Evolutionary conservation across 192 early-diverging fungal species (phyloP).

Genomic region (Helicostylum pulchrum): DNA sequence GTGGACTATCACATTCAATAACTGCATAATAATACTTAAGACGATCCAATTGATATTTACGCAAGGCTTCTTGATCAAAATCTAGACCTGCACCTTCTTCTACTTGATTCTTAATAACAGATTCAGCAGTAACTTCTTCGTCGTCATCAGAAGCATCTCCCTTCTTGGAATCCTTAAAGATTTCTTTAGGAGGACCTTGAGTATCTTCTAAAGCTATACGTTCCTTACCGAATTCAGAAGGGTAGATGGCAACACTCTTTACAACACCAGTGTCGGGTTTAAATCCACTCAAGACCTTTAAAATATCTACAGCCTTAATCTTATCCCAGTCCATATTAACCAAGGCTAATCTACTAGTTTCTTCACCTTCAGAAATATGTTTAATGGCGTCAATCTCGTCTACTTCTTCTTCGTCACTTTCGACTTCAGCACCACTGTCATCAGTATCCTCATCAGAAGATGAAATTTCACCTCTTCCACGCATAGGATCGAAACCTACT

Average conservation of each 20-base stretch:
- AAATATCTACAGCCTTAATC: slow-evolving; percentile 81
- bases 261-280: slow-evolving; percentile 72
- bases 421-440: slow-evolving; percentile 40
- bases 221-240: slow-evolving; percentile 86
- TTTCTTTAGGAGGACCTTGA: slow-evolving; percentile 74
- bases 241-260: slow-evolving; percentile 77
- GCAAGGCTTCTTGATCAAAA: slow-evolving; percentile 77
- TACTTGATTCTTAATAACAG: slow-evolving; percentile 44
- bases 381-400: slow-evolving; percentile 33
- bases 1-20: slow-evolving; percentile 85
- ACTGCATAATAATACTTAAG: slow-evolving; percentile 92
- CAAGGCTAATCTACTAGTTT: slow-evolving; percentile 74
- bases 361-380: slow-evolving; percentile 54
- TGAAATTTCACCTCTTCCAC: slow-evolving; percentile 73
- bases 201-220: slow-evolving; percentile 63
- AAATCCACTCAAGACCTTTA: slow-evolving; percentile 81
- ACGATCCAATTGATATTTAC: slow-evolving; percentile 90
- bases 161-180: slow-evolving; percentile 49
- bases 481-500: slow-evolving; percentile 60
- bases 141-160: slow-evolving; percentile 21
- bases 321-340: slow-evolving; percentile 98
- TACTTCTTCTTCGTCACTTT: slow-evolving; percentile 46
- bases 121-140: slow-evolving; percentile 44
- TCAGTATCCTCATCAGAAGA: slow-evolving; percentile 58
- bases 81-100: slow-evolving; percentile 69